phyloP scores from a whole-genome alignment of 495 filamentous ascomycete genomes.

The Penicillium daleae region DNA sequence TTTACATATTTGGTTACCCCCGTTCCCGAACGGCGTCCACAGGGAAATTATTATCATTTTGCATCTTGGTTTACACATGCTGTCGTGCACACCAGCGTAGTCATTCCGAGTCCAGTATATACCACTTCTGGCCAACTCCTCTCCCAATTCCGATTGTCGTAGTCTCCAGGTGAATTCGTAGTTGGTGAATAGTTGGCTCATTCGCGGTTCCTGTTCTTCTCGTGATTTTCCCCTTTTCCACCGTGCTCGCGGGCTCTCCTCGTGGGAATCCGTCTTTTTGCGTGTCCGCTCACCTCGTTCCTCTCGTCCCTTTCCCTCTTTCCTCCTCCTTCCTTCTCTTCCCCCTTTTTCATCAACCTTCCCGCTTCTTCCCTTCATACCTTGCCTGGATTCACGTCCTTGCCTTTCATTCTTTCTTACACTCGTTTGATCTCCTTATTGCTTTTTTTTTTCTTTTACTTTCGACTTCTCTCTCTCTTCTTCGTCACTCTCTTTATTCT shows the following conservation, averaged over 20 bases:
- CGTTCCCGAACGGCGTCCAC: background rate
- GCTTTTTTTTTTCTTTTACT: slow-evolving; percentile 22
- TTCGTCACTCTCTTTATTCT: slow-evolving; percentile 15
- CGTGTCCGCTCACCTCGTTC: background rate
- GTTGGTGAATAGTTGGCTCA: no score
- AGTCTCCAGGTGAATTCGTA: no score
- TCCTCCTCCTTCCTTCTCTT: background rate
- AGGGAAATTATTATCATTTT: background rate
- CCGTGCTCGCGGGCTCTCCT: no score
- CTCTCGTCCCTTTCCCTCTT: background rate
- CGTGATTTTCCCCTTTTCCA: slow-evolving; percentile 2
- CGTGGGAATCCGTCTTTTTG: no score
- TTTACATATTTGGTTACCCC: slow-evolving; percentile 4
- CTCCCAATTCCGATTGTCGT: no score
- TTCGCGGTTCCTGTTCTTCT: background rate
- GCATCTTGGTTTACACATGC: no score
- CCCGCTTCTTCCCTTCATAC: slow-evolving; percentile 24
- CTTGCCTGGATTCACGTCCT: slow-evolving; percentile 38
- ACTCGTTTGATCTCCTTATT: slow-evolving; percentile 22
- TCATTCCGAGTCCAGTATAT: no score
- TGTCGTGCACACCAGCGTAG: no score
- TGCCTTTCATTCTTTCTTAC: slow-evolving; percentile 33
- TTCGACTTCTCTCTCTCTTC: slow-evolving; percentile 16
- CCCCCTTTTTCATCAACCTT: slow-evolving; percentile 12
- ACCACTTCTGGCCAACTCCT: no score